A percentile compares a stretch with the other conserved stretches of the same genome.
Conservation (phyloP, 306 rosid genomes). For the Vigna hirtella region DNA sequence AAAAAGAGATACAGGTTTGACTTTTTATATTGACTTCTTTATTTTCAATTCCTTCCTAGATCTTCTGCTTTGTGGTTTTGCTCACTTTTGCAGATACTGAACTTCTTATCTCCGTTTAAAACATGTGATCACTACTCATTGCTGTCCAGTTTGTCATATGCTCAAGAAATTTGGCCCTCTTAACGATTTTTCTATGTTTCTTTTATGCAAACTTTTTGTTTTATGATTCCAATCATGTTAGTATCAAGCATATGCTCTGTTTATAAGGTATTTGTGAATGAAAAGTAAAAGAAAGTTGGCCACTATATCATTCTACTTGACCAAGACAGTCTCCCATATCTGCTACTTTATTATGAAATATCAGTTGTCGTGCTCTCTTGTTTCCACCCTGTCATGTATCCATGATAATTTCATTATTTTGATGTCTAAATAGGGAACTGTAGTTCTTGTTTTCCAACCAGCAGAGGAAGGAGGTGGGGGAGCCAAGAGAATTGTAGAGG, state of each 20-base stretch:
- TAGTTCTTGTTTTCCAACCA: conserved; percentile 91
- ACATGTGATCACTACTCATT: background rate
- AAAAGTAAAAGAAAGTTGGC: background rate
- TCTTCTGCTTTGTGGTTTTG: background rate
- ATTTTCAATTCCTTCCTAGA: background rate
- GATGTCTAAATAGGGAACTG: conserved; percentile 68
- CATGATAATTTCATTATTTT: conserved; percentile 23
- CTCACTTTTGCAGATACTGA: background rate
- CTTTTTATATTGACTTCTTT: conserved; percentile 22
- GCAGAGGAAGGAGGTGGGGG: conserved; percentile 95
- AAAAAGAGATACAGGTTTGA: conserved; percentile 67
- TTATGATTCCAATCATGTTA: conserved; percentile 4
- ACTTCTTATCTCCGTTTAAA: conserved; percentile 22
- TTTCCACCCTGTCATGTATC: background rate
- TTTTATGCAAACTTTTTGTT: background rate
- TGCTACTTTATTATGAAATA: background rate
- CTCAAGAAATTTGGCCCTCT: conserved; percentile 6
- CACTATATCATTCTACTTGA: background rate
- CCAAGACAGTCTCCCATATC: background rate
- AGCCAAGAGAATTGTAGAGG: conserved; percentile 62
- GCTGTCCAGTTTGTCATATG: conserved; percentile 13
- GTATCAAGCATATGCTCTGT: conserved; percentile 14
- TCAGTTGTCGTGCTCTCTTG: background rate
- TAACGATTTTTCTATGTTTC: background rate
- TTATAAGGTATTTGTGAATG: background rate